Evolutionary conservation across 352 stramenopile genomes (phyloP), one percentile per base, ranked within the genome.

Genomic region (Saprolegnia diclina): DNA sequence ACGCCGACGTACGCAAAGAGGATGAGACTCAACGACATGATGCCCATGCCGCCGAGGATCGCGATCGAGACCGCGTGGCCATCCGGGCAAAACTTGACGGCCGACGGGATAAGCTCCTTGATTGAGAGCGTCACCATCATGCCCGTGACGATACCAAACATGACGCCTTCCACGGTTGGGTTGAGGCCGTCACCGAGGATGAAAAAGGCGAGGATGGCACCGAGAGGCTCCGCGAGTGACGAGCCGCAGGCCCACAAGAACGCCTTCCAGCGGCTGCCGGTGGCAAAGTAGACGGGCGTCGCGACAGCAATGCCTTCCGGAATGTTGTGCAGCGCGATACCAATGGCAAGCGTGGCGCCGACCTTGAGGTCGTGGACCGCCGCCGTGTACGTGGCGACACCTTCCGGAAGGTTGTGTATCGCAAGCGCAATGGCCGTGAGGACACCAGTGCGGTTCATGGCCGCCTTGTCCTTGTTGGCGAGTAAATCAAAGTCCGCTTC

Each of bases 241-340:
- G 79, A 96, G 56, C 94, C 78, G 19, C 76, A 80, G 29, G 90
- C 96, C 92, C 92, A 98, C 71, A 95, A 81, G 75, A 99, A 98
- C 2, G 91, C 96, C 46, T 95, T 96, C 74, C 83, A 89, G n/a
- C 93, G 84, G 64, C 89, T 97, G 6, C 94, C 94, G 6, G 96
- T 98, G 1, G 95, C 92, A 67, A 98, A 98, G 76, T 98, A 99
- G 37, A 99, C 96, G 1, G 96, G 95, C 14, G 98, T 85, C 16
- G 94, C 91, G 16, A 99, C 90, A 55, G 92, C 97, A 38, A 98
- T 77, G 0, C 96, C 96, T 65, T 99, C 96, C 3, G 96, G 95
- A 64, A 99, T 97, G 72, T 99, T 99, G 79, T 99, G 95, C 26
- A 98, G 88, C 6, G 86, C 93, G 67, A 99, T 98, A 22, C 90